Evolutionary conservation across 495 filamentous ascomycete species (phyloP).

Genomic region (Cryomyces minteri): DNA sequence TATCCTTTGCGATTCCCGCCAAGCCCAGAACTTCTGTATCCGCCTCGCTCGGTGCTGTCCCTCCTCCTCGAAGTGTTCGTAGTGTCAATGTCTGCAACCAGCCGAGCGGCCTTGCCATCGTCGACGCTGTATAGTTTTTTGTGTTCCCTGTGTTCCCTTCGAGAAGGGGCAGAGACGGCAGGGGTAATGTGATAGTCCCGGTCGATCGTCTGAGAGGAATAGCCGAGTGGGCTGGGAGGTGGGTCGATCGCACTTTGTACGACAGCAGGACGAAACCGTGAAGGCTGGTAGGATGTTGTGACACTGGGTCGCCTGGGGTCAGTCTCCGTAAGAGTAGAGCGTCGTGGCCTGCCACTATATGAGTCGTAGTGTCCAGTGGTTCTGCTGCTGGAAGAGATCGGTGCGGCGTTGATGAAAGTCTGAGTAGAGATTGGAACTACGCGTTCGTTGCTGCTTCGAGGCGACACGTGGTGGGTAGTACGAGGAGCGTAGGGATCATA

Average conservation of each 20-base stretch:
- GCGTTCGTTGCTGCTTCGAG: not conserved
- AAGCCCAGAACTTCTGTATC: conserved; percentile 5
- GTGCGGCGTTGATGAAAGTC: conserved; percentile 6
- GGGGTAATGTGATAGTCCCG: conserved; percentile 13
- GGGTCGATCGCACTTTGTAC: conserved; percentile 5
- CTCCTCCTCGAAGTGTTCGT: not conserved
- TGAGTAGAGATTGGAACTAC: conserved; percentile 11
- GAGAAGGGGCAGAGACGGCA: conserved; percentile 4
- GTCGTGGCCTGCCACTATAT: conserved; percentile 1
- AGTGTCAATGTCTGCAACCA: conserved; percentile 4
- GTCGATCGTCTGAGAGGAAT: not conserved
- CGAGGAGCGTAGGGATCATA: not conserved
- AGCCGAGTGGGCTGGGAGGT: conserved; percentile 7
- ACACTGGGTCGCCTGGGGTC: not conserved
- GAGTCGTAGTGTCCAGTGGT: conserved; percentile 1
- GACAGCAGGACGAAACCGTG: conserved; percentile 6
- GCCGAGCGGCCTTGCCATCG: conserved; percentile 10
- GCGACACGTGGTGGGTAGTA: not conserved
- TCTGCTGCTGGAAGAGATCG: not conserved
- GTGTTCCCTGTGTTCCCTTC: conserved; percentile 9
- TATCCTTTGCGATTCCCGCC: conserved; percentile 9
- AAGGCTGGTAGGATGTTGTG: not conserved
- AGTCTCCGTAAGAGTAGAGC: conserved; percentile 5
- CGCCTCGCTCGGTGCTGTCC: conserved; percentile 7
- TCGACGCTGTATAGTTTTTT: conserved; percentile 20